phyloP scores from a whole-genome alignment of 2,329 filamentous ascomycete genomes.

The Hymenoscyphus fraxineus region DNA sequence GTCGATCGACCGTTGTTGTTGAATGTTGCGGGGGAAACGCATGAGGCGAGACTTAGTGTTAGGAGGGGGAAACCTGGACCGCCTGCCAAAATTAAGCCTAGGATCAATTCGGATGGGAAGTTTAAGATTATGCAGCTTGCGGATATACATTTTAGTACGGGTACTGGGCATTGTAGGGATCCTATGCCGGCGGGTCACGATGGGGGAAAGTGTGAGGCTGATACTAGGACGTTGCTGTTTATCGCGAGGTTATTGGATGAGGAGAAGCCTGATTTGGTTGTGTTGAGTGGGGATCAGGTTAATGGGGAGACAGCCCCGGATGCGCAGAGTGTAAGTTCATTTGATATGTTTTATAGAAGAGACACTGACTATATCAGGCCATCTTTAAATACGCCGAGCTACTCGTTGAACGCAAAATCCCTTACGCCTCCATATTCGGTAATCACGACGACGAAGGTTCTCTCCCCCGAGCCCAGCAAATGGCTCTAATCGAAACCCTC shows the following conservation, averaged over 20 bases:
- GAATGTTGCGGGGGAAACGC: conserved; percentile 56
- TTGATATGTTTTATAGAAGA: too few species aligned
- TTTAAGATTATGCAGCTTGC: conserved; percentile 97
- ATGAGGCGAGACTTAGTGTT: conserved; percentile 72
- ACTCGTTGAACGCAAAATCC: conserved; percentile 81
- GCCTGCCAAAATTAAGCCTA: conserved; percentile 65
- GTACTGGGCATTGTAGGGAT: conserved; percentile 79
- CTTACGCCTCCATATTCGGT: conserved; percentile 90
- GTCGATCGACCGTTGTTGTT: conserved; percentile 71
- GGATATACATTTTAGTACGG: conserved; percentile 92
- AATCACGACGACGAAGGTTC: conserved; percentile 91
- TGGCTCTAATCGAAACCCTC: conserved; percentile 80
- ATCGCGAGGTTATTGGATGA: conserved; percentile 79
- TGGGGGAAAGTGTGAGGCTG: conserved; percentile 80
- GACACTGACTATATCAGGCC: conserved; percentile 46
- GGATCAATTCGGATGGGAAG: conserved; percentile 81
- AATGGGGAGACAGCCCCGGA: conserved; percentile 92
- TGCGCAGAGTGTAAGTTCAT: conserved; percentile 68
- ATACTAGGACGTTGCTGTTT: conserved; percentile 88
- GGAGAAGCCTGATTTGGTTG: conserved; percentile 88
- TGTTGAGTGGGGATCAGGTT: conserved; percentile 90
- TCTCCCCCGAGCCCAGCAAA: conserved; percentile 71
- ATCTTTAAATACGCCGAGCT: conserved; percentile 90
- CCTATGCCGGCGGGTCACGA: conserved; percentile 71
- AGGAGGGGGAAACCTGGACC: conserved; percentile 66